Evolutionary conservation across 208 protist species (phyloP).

Genomic region (Porcisia deanei): DNA sequence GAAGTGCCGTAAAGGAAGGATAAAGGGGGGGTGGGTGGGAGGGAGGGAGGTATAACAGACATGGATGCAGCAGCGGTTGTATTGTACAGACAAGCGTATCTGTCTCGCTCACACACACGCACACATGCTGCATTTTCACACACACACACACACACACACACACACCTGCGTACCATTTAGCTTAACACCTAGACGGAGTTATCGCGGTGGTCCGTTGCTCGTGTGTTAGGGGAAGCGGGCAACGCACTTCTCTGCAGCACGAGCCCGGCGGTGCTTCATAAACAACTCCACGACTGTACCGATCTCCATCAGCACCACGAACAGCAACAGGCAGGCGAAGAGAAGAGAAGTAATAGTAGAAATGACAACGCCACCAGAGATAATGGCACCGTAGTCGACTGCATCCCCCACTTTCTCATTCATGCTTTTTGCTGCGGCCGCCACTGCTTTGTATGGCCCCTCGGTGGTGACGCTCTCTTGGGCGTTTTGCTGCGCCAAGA

Average conservation of each 20-base stretch:
- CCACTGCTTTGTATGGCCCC: not conserved
- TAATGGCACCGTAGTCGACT: slow-evolving; percentile 16
- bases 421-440: not conserved
- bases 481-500: not conserved
- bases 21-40: not conserved
- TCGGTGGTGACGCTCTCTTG: not conserved
- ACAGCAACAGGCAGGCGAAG: slow-evolving; percentile 30
- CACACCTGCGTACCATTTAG: not conserved
- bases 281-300: slow-evolving; percentile 7
- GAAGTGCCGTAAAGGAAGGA: not conserved
- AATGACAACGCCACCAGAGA: slow-evolving; percentile 35
- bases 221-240: slow-evolving; percentile 12
- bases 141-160: slow-evolving; percentile 7
- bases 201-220: slow-evolving; percentile 15
- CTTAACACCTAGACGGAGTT: not conserved
- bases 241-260: not conserved
- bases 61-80: not conserved
- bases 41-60: not conserved
- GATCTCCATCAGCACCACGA: slow-evolving; percentile 35
- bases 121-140: not conserved
- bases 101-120: not conserved
- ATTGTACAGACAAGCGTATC: not conserved
- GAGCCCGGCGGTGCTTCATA: slow-evolving; percentile 12
- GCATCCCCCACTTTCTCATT: not conserved
- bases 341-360: slow-evolving; percentile 26